Evolutionary conservation across 2,329 filamentous ascomycete species (phyloP).

Genomic region (Blumeria graminis): DNA sequence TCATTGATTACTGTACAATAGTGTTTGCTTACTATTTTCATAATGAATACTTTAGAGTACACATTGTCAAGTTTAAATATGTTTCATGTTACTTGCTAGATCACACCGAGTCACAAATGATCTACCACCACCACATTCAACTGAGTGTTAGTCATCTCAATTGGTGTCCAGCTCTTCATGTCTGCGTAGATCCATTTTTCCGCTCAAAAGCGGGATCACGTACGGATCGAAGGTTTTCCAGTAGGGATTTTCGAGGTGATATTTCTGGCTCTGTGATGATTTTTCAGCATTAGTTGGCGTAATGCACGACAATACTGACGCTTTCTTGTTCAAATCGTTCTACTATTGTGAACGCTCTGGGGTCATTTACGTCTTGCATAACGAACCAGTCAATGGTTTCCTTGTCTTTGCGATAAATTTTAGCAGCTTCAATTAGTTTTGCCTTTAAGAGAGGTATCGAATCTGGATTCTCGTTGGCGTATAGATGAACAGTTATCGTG

Average conservation of each 20-base stretch:
- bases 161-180: constrained; percentile 39
- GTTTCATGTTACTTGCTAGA: background rate
- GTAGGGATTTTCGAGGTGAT: constrained; percentile 27
- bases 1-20: no score
- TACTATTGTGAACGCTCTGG: constrained; percentile 48
- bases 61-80: background rate
- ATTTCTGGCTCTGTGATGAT: constrained; percentile 26
- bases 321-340: constrained; percentile 46
- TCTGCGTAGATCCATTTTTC: constrained; percentile 43
- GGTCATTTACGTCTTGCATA: constrained; percentile 49
- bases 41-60: no score
- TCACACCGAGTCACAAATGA: constrained; percentile 9
- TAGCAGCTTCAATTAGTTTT: constrained; percentile 52
- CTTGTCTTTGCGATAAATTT: constrained; percentile 46
- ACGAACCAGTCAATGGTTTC: constrained; percentile 51
- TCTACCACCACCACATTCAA: constrained; percentile 21
- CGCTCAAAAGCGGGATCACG: constrained; percentile 41
- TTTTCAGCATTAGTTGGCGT: constrained; percentile 4
- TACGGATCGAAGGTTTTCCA: constrained; percentile 48
- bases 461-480: constrained; percentile 40
- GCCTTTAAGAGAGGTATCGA: constrained; percentile 41
- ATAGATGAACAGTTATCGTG: constrained; percentile 43
- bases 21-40: no score
- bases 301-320: constrained; percentile 18
- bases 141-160: background rate